Base-by-base conservation (phyloP, 2,329 filamentous ascomycete genomes). In the Fusarium sp. region DNA sequence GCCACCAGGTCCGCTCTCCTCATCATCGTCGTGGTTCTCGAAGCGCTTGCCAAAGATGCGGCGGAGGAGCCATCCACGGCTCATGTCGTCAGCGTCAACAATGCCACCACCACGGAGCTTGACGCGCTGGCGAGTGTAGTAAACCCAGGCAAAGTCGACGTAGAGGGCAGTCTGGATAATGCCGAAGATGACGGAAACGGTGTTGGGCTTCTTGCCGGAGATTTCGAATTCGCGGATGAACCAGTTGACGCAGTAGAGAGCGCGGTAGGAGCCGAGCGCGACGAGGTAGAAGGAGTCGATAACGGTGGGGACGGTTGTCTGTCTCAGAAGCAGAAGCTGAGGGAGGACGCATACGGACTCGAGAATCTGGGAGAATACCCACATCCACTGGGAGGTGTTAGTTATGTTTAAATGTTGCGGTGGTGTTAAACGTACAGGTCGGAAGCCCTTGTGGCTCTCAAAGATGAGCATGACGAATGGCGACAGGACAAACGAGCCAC, bases 281-380 rank as follows among this genome's bases (percentile, higher is more conserved):
- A 96, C 84, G 57, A 98, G 92, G 80, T 98, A 98, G 82, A 92
- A 97, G n/a, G 93, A 97, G 79, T 97, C 93, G 81, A 98, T 94
- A 46, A 98, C 95, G 49, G 95, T 98, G 0, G 95, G 95, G 0
- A 98, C 94, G 26, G 91, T 94, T n/a, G 95, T 98, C 80, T 98
- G 94, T 62, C 95, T 92, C 15, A 98, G 89, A 43, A 98, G 90
- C 7, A 98, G 88, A 2, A 98, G 90, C 79, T 98, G 95, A 0
- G 95, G 95, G 21, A 98, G 89, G 34, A 98, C 89, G 79, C 92
- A 96, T 64, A 97, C 89, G 34, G 94, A 95, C 81, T 98, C 95
- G 75, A 98, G 91, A 71, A 97, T 92, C 73, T 96, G 90, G 33
- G 93, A 97, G 81, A 98, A 97, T 60, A 90, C 88, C 92, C 93